Base-by-base conservation (phyloP, 2,329 filamentous ascomycete genomes). In the Trichoderma atrobrunneum region DNA sequence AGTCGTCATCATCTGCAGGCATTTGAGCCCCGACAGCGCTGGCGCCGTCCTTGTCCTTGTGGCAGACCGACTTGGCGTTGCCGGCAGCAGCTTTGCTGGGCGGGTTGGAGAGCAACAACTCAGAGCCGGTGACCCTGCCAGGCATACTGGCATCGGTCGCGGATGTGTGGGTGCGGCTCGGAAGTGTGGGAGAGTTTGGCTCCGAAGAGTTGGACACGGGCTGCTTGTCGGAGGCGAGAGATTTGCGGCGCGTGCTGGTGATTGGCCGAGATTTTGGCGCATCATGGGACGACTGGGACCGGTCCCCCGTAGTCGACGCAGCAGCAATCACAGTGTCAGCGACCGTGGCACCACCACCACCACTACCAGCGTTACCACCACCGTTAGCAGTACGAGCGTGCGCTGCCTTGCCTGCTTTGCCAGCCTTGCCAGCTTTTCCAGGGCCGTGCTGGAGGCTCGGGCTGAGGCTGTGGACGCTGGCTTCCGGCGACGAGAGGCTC, bases 181-280 rank as follows among this genome's bases (percentile, higher is more conserved):
- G 70, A 62, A 72, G 76, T 73, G 78, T 75, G 76, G 78, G 78
- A 76, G 80, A 82, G 78, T 77, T 79, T 77, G 80, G 79, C 76
- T 78, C 77, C 75, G 80, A 82, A 73, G 80, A 76, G 78, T 78
- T 80, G 80, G 79, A 78, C 77, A 77, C 78, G 78, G 76, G 72
- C 73, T 77, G 80, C 78, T 79, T 80, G 79, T 80, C 79, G 76
- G 80, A 78, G 77, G 80, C 79, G 77, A 81, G 75, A 77, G 80
- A 79, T 81, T 81, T 82, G 79, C 79, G 77, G 78, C 80, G 81
- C 72, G 78, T 79, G 74, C 65, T 72, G 77, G 75, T 82, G 78
- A 82, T 82, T 81, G 81, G 81, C 78, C 79, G 82, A 76, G 79
- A 75, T 76, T 79, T 80, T 80, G 80, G 79, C 79, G 76, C 78